Evolutionary conservation across 495 filamentous ascomycete species (phyloP).

Genomic region (Penicillium malachiteum): DNA sequence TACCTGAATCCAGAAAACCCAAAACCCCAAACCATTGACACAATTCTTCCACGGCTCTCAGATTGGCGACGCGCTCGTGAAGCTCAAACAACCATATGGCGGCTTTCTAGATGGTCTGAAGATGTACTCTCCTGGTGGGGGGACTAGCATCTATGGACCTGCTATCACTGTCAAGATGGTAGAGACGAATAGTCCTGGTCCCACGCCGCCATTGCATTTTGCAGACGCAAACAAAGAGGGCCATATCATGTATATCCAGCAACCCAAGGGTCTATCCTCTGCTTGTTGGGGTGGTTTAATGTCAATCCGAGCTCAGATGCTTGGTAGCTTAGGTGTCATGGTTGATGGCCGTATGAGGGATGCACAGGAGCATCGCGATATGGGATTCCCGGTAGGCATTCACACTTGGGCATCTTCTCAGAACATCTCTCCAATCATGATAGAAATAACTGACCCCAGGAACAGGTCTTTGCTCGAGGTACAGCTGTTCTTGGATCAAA

Average conservation of each 20-base stretch:
- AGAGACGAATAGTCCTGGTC: conserved; percentile 22
- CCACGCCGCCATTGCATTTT: conserved; percentile 16
- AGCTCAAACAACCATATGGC: conserved; percentile 26
- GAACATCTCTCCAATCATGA: background rate
- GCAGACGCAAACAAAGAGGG: conserved; percentile 19
- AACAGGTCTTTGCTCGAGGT: conserved; percentile 19
- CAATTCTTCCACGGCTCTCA: conserved; percentile 3
- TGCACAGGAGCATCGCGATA: conserved; percentile 14
- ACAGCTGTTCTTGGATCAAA: conserved; percentile 20
- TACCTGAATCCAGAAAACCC: background rate
- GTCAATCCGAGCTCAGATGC: conserved; percentile 18
- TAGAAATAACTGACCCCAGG: background rate
- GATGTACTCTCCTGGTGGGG: conserved; percentile 14
- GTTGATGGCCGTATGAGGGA: conserved; percentile 18
- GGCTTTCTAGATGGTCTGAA: conserved; percentile 25
- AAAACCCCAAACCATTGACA: background rate
- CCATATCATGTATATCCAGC: conserved; percentile 25
- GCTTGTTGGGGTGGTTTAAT: conserved; percentile 22
- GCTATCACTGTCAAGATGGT: conserved; percentile 31
- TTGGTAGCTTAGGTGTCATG: conserved; percentile 9
- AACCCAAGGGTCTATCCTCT: conserved; percentile 17
- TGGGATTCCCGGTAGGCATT: conserved; percentile 17
- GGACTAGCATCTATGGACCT: conserved; percentile 21
- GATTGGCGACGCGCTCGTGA: conserved; percentile 31
- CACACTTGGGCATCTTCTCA: background rate